Evolutionary conservation across 768 basidiomycete species (phyloP), one percentile per base, ranked within the genome.

Genomic region (Trichaptum fuscoviolaceum): DNA sequence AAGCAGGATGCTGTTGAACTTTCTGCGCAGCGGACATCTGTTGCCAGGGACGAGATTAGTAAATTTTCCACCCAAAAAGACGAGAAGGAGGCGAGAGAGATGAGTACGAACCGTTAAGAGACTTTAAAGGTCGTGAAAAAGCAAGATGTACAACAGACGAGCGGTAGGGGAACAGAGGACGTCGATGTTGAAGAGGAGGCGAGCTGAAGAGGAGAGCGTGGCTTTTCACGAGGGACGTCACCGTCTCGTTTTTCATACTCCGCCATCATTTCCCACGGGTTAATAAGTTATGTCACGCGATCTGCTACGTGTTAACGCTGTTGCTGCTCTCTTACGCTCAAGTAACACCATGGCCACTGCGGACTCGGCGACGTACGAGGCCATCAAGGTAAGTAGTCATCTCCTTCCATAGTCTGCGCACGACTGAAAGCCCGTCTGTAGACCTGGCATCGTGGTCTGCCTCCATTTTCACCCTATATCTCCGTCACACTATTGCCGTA

Each of bases 1-100:
- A 87, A 73, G 88, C 82, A 35, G 95, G 95, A 81, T 96, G 95
- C 75, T 91, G 89, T 80, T 94, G 89, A 70, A 95, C 77, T 79
- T 89, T 90, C 82, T 94, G 87, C 26, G 87, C 78, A 67, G 91
- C 87, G 71, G 92, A 92, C 91, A 93, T 93, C 78, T 83, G 70
- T 64, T 67, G 15, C 42, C 42, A 52, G 35, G 24, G 35, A 7
- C 27, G 30, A 30, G 34, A 35, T 64, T 57, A 57, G 62, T 58
- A 30, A 20, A 2, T 20, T 24, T 27, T 24, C 42, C 35, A 17
- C 42, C 26, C 17, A 52, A 18, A 30, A 17, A 25, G 57, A 35
- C 9, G 24, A 58, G 52, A 57, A 59, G 63, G 62, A 58, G 18
- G 34, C 64, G 15, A 67, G 10, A n/a, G n/a, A 15, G 25, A 15